A percentile compares a stretch with the other conserved stretches of the same genome.
phyloP scores from a whole-genome alignment of 2,329 filamentous ascomycete species.

The Chrysoporthe cubensis region DNA sequence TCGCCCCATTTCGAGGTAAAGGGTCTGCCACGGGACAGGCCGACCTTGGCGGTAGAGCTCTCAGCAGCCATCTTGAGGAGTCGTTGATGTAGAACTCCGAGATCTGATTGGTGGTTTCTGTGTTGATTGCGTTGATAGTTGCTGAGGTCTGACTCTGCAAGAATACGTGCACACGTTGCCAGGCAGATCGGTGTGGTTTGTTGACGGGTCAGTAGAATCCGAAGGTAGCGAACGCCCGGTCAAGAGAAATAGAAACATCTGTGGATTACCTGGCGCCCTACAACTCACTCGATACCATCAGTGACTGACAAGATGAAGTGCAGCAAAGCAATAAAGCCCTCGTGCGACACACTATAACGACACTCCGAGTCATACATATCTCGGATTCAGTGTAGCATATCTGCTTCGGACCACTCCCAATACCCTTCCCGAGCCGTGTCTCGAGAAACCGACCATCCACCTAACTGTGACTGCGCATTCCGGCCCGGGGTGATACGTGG shows the following conservation, averaged over 20 bases:
- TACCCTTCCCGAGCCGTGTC: neutral
- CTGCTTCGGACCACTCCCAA: neutral
- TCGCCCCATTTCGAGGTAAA: constrained; percentile 33
- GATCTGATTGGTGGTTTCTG: neutral
- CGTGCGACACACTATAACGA: neutral
- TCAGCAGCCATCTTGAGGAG: neutral
- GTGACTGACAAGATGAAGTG: neutral
- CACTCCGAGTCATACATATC: neutral
- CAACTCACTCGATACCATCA: neutral
- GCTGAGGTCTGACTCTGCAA: neutral
- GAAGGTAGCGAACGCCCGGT: neutral
- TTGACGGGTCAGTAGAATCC: neutral
- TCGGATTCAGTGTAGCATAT: neutral
- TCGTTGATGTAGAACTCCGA: neutral
- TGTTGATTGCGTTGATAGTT: neutral
- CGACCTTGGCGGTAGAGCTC: neutral
- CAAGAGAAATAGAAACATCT: too few relatives aligned
- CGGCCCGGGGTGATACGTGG: neutral
- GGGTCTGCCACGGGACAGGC: neutral
- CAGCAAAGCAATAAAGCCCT: neutral
- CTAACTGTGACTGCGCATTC: neutral
- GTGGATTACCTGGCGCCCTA: neutral
- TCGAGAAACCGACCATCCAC: neutral
- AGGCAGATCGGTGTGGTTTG: neutral
- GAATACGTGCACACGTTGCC: neutral